Base-by-base conservation (phyloP, 305 asterid genomes). In the Withania somnifera region DNA sequence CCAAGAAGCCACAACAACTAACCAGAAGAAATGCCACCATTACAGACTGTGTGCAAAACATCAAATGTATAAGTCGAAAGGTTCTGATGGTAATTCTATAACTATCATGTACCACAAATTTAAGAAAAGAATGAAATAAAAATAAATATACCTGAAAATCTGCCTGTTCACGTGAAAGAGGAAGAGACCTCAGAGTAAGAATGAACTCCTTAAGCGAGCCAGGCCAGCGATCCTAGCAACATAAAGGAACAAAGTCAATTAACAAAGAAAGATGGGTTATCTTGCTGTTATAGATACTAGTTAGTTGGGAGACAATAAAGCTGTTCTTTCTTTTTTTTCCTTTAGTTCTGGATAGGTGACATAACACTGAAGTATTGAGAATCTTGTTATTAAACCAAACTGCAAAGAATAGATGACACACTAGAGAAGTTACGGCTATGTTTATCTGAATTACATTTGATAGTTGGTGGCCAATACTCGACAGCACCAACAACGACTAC, bases 151-250 rank as follows among this genome's bases (percentile, higher is more conserved):
- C 98, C 98, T 52, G 87, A 81, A 91, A 82, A 85, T 95, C 90
- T 40, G 90, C 90, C 86, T 91, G 94, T 36, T 86, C 87, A 11
- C 98, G 95, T 75, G 91, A 90, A 88, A 95, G 88, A 78, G 94
- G 88, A 81, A 93, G 93, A 61, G 92, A 89, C 88, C 85, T 91
- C 84, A 87, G 57, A 26, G 86, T 84, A 22, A 76, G 88, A 78
- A 92, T 89, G 87, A 89, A 95, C 83, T 89, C 89, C 79, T 91
- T 92, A 76, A 93, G 97, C 10, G 98, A 93, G 82, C 87, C 87
- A 76, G 98, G 98, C 98, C 98, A 95, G 84, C 91, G 86, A 89
- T 91, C 94, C 98, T 95, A 82, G 47, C 86, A 89, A 50, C 77
- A 82, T 64, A 47, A 54, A 85, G 54, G 61, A 77, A 22, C 34